Evolutionary conservation across 2,329 filamentous ascomycete species (phyloP).

Genomic region (Clonostachys sp.): DNA sequence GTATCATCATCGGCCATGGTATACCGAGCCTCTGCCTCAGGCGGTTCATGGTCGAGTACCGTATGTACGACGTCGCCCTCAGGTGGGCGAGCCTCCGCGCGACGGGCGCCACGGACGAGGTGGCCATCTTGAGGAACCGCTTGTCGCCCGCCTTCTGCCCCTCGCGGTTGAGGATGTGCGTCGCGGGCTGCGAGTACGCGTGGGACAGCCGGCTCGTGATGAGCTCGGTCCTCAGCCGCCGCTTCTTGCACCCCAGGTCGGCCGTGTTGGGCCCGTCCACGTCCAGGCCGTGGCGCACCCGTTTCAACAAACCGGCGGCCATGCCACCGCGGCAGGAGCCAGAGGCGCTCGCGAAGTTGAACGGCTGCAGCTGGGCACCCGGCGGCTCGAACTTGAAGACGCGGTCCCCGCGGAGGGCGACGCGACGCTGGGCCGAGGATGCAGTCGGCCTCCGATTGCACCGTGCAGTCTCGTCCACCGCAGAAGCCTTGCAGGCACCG

Average conservation of each 20-base stretch:
- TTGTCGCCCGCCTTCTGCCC: constrained; percentile 36
- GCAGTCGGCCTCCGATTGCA: no score
- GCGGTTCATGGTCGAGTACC: constrained; percentile 62
- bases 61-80: constrained; percentile 49
- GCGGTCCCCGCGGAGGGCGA: no score
- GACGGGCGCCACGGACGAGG: constrained; percentile 24
- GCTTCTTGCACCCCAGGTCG: constrained; percentile 57
- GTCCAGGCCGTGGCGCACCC: constrained; percentile 47
- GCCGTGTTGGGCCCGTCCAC: constrained; percentile 53
- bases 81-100: constrained; percentile 28
- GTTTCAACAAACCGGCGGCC: constrained; percentile 27
- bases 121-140: constrained; percentile 42
- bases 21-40: constrained; percentile 39
- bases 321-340: no score
- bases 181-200: constrained; percentile 65
- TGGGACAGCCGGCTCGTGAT: constrained; percentile 67
- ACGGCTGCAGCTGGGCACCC: no score
- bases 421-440: no score
- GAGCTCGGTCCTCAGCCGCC: constrained; percentile 56
- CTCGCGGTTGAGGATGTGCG: constrained; percentile 63
- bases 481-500: no score
- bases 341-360: no score
- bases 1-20: no score
- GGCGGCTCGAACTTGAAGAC: no score
- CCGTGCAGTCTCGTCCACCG: no score